Conservation (phyloP, 257 asterid genomes). For the Capsicum baccatum region DNA sequence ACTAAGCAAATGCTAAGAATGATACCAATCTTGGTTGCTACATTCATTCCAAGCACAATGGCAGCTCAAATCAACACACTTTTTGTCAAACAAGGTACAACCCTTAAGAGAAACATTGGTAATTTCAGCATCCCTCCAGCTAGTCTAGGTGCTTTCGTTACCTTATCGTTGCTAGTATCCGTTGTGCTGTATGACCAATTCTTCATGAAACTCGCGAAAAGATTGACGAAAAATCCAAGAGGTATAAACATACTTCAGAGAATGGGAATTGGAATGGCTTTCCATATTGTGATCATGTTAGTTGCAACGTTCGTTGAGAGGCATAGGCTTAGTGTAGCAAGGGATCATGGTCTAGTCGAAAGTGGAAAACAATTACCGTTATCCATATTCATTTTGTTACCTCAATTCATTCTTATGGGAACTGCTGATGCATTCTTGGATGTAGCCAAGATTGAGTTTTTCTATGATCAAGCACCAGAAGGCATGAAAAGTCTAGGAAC, state of each 20-base stretch:
- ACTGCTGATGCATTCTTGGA: conserved; percentile 78
- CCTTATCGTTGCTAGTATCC: conserved; percentile 69
- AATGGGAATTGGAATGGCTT: conserved; percentile 78
- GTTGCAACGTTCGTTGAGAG: conserved; percentile 66
- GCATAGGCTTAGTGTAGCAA: conserved; percentile 62
- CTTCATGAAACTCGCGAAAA: conserved; percentile 49
- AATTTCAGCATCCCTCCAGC: conserved; percentile 78
- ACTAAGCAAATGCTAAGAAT: conserved; percentile 82
- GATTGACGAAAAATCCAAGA: conserved; percentile 75
- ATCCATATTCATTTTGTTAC: conserved; percentile 65
- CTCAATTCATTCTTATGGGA: conserved; percentile 83
- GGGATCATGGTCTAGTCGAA: conserved; percentile 45
- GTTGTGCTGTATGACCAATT: conserved; percentile 70
- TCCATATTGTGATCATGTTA: conserved; percentile 68
- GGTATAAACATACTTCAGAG: conserved; percentile 80
- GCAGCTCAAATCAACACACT: conserved; percentile 72
- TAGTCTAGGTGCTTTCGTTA: conserved; percentile 70
- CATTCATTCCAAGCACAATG: conserved; percentile 79
- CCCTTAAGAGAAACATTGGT: conserved; percentile 58
- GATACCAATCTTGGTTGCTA: conserved; percentile 68
- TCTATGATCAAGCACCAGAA: conserved; percentile 91
- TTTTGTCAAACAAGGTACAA: conserved; percentile 80
- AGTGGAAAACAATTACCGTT: conserved; percentile 60
- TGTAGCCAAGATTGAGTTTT: conserved; percentile 78
- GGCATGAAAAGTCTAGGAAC: conserved; percentile 91